These are phyloP conservation scores for Fomitopsis pinicola DNA, from an alignment of 1,284 basidiomycete species.

Conservation along the genomic window DNA sequence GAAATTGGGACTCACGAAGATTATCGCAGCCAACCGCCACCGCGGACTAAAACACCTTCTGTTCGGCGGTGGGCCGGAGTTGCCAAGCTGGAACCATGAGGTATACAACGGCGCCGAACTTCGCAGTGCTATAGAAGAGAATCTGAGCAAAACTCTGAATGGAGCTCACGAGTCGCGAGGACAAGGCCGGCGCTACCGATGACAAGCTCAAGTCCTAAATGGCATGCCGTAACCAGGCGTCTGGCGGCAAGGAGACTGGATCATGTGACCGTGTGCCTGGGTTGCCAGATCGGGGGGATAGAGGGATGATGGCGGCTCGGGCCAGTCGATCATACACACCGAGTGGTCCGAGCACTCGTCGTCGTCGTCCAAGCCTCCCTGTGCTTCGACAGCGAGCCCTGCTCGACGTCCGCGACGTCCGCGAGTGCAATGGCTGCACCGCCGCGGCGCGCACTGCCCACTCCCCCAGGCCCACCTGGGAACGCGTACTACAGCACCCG, in stretches of 20 bases:
- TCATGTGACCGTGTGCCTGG: neutral
- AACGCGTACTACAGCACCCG: conserved; percentile 14
- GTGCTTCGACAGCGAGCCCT: neutral
- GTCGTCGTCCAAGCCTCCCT: neutral
- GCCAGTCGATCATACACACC: neutral
- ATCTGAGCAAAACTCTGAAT: neutral
- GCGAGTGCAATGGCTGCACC: conserved; percentile 3
- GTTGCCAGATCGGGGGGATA: neutral
- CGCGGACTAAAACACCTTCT: neutral
- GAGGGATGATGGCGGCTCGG: neutral
- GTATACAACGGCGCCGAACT: neutral
- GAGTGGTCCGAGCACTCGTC: neutral
- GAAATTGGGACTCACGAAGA: neutral
- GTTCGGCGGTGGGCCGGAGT: neutral
- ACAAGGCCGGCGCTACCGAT: neutral
- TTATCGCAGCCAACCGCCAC: neutral
- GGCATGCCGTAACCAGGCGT: neutral
- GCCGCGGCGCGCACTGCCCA: conserved; percentile 31
- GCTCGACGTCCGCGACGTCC: neutral
- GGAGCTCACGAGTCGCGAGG: neutral
- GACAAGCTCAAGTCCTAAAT: neutral
- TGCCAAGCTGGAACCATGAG: neutral
- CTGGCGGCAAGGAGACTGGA: neutral
- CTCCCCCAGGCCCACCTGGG: conserved; percentile 30
- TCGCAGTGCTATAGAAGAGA: neutral